Base-by-base conservation (phyloP, 169 alveolate species). In the Cryptosporidium sp. region DNA sequence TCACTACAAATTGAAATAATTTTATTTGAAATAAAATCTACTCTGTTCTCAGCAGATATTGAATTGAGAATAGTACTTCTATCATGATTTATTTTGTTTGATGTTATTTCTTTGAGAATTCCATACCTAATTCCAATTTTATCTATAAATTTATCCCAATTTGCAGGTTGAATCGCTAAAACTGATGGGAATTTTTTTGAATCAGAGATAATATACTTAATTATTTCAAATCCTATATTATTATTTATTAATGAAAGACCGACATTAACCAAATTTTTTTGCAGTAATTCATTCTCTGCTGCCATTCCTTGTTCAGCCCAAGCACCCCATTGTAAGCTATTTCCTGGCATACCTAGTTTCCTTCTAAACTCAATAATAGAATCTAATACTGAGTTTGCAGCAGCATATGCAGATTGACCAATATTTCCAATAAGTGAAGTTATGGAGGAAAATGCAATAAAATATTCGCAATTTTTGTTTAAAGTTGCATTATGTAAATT, bases 291-390 rank as follows among this genome's bases (percentile, higher is more conserved):
- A 65, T 80, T 80, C 31, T 42, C 18, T 10, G n/a, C 42, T 68
- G 85, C 91, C 91, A 85, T 85, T 21, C 91, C 91, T 65, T 85
- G 91, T 65, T 85, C 84, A 26, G 72, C 68, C 91, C 91, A 85
- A 23, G 91, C 75, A 58, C 91, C 91, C 91, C 91, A 85, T 51
- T 85, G 91, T 71, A 85, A 29, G 33, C 91, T 85, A 33, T 37
- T 39, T 21, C 91, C 91, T 0, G 75, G 7, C 9, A 67, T 21
- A 42, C 91, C 91, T 10, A 85, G 7, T n/a, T n/a, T 21, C 9
- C 65, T 71, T 61, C 91, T 70, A 53, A 44, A 85, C 3, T 51
- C 69, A 45, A 85, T 85, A 26, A 85, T 71, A 23, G 80, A 29
- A 45, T 85, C 91, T 29, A 85, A 18, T 12, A 44, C 44, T 5